Conservation (phyloP, 345 rosid species). For the Camelina neglecta region DNA sequence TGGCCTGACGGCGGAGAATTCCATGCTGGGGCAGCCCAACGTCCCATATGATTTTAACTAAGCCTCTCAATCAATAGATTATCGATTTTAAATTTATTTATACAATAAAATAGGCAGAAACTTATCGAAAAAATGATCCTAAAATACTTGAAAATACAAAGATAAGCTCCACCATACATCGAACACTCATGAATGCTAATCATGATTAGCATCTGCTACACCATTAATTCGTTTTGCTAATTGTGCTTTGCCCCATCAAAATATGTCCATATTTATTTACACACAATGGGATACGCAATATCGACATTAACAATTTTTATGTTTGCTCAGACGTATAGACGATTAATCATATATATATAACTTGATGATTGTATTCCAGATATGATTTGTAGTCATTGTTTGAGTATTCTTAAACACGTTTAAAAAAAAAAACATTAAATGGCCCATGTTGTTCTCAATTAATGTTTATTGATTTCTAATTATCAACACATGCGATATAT, state of each 20-base stretch:
- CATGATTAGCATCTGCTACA: slow-evolving; percentile 35
- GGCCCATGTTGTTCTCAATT: slow-evolving; percentile 10
- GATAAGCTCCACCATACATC: slow-evolving; percentile 39
- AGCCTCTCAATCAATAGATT: background rate
- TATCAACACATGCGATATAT: slow-evolving; percentile 32
- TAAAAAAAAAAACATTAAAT: slow-evolving; percentile 11
- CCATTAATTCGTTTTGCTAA: slow-evolving; percentile 35
- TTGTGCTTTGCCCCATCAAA: slow-evolving; percentile 30
- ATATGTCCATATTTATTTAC: slow-evolving; percentile 39
- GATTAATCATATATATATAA: slow-evolving; percentile 1
- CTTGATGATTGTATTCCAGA: slow-evolving; percentile 5
- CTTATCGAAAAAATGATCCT: slow-evolving; percentile 11
- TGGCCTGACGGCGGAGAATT: slow-evolving; percentile 44
- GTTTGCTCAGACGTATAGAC: background rate
- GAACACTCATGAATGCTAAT: slow-evolving; percentile 42
- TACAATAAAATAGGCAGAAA: slow-evolving; percentile 15
- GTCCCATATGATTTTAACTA: slow-evolving; percentile 16
- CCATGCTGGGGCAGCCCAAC: slow-evolving; percentile 33
- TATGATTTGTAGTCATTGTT: slow-evolving; percentile 22
- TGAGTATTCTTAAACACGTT: slow-evolving; percentile 41
- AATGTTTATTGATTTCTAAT: slow-evolving; percentile 13
- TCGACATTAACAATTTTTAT: background rate
- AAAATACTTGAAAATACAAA: slow-evolving; percentile 24
- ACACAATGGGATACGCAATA: slow-evolving; percentile 34
- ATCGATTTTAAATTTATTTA: background rate